Conservation (phyloP, 345 rosid species). For the Hypericum perforatum region DNA sequence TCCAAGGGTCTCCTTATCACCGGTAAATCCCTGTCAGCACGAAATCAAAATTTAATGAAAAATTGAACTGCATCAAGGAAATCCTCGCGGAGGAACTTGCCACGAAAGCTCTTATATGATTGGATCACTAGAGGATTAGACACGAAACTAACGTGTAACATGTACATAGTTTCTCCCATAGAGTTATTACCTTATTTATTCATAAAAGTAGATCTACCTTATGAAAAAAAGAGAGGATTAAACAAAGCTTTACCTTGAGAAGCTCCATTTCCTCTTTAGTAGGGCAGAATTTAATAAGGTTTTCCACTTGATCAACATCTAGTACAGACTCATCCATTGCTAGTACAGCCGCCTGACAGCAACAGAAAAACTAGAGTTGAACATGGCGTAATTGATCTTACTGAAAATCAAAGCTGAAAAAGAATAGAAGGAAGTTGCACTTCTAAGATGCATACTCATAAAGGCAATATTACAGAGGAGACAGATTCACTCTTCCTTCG, state of each 20-base stretch:
- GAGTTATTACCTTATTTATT: no score
- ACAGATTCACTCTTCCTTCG: no score
- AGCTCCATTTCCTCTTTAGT: constrained; percentile 99
- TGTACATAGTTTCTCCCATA: no score
- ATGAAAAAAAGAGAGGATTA: neutral
- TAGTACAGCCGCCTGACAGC: constrained; percentile 76
- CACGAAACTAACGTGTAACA: no score
- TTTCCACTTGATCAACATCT: constrained; percentile 96
- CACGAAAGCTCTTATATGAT: constrained; percentile 8
- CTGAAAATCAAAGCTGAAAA: no score
- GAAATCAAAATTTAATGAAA: constrained; percentile 3
- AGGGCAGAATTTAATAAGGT: constrained; percentile 95
- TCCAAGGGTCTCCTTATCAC: constrained; percentile 75
- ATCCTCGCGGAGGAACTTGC: neutral
- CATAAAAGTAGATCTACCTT: no score
- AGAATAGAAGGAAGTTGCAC: no score
- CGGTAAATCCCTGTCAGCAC: constrained; percentile 49
- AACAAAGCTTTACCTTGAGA: constrained; percentile 59
- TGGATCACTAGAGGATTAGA: no score
- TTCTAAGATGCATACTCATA: no score
- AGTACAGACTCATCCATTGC: constrained; percentile 89
- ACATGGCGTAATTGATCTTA: neutral
- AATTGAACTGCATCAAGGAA: neutral
- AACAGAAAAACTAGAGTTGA: neutral
- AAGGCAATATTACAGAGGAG: no score